These are phyloP conservation scores for Sicyos edulis DNA, from an alignment of 306 rosid genomes.

Conservation along the genomic window DNA sequence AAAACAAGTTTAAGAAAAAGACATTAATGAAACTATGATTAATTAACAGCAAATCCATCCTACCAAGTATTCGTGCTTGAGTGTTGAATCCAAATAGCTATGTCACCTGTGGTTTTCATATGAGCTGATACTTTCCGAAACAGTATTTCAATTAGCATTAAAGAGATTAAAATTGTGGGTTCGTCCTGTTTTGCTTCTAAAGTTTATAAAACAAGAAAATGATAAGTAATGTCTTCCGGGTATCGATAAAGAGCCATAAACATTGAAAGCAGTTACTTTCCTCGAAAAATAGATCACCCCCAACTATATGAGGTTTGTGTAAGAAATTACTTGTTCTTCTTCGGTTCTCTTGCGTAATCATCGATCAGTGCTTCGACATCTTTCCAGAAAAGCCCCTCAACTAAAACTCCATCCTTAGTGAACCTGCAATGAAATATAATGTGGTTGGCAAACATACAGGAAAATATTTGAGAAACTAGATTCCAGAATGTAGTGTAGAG, in stretches of 20 bases:
- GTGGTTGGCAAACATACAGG: background rate
- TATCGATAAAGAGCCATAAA: background rate
- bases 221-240: background rate
- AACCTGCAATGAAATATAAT: slow-evolving; percentile 33
- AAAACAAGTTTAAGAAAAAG: no score
- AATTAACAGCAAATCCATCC: background rate
- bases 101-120: background rate
- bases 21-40: background rate
- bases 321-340: slow-evolving; percentile 38
- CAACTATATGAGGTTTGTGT: background rate
- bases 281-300: background rate
- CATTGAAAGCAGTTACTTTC: slow-evolving; percentile 14
- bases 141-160: background rate
- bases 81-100: background rate
- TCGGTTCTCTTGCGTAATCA: slow-evolving; percentile 40
- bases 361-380: slow-evolving; percentile 39
- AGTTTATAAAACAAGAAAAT: slow-evolving; percentile 7
- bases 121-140: background rate
- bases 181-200: slow-evolving; percentile 2
- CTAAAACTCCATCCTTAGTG: slow-evolving; percentile 51
- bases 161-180: slow-evolving; percentile 1
- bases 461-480: background rate
- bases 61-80: background rate
- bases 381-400: slow-evolving; percentile 55
- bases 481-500: slow-evolving; percentile 2